Evolutionary conservation across 208 protist species (phyloP), one percentile per base, ranked within the genome.

Genomic region (Vickermania spadyakhi): DNA sequence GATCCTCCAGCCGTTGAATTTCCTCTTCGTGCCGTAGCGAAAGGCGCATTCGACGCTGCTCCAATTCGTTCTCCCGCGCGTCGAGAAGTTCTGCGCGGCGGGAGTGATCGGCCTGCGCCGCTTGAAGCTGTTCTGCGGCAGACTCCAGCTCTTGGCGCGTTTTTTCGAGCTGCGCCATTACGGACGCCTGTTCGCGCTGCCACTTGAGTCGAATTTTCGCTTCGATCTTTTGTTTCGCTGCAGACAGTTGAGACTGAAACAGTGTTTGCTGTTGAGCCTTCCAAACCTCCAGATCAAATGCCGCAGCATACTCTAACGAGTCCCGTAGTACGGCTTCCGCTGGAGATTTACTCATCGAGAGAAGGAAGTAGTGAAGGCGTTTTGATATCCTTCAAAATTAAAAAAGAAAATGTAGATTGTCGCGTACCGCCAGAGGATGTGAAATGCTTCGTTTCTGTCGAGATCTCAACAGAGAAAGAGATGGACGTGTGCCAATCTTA

Each of bases 201-300:
- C 7, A 7, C 11, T 18, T 73, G 2, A 36, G 65, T 1, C 42
- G 68, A 22, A 92, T 60, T 2, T 64, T 61, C 55, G 70, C 70
- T 66, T 89, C 73, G 2, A 89, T 62, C 30, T 64, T 56, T 31
- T 76, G 68, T 64, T 80, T 84, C 18, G 81, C 84, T 60, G 88
- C 71, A 0, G 64, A 66, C 52, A 96, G 66, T 72, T 90, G 77
- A 30, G 67, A 66, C 18, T 77, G 67, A 51, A 91, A 86, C 3
- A 65, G 79, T 4, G 75, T 72, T 66, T 91, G 79, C 78, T 95
- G 84, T 70, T 94, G 81, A 28, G 84, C 84, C 66, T 94, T 93
- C 88, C 91, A 96, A 51, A 96, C 77, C 59, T 96, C 87, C 13
- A 94, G 61, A 59, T 94, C 85, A 70, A 93, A 96, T 13, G 84